phyloP scores from a whole-genome alignment of 1,139 yeast genomes.

The Scheffersomyces quercinus region DNA sequence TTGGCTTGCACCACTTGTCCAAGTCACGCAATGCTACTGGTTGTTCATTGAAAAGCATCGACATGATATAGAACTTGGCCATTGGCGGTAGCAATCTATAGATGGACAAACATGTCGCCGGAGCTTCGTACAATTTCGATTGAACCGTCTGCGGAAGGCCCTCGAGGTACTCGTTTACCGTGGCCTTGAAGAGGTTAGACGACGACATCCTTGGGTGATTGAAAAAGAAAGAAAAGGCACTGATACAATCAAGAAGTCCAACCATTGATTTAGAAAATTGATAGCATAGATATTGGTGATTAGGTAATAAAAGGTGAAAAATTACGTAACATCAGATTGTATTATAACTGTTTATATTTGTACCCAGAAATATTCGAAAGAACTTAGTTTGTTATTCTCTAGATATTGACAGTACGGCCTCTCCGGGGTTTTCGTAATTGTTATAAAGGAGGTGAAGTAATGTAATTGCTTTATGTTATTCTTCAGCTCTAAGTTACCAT shows the following conservation, averaged over 20 bases:
- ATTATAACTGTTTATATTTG: too few relatives aligned
- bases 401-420: too few relatives aligned
- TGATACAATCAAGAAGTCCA: too few relatives aligned
- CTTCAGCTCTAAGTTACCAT: too few relatives aligned
- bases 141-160: constrained; percentile 85
- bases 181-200: constrained; percentile 59
- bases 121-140: constrained; percentile 69
- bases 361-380: too few relatives aligned
- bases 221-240: too few relatives aligned
- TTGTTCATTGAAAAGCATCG: constrained; percentile 79
- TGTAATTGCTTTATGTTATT: too few relatives aligned
- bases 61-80: constrained; percentile 86
- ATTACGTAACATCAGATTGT: too few relatives aligned
- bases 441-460: too few relatives aligned
- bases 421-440: too few relatives aligned
- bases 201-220: constrained; percentile 27
- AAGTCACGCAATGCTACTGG: constrained; percentile 69
- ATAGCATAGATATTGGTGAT: not conserved
- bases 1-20: constrained; percentile 74
- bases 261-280: not conserved
- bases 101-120: constrained; percentile 93
- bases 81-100: constrained; percentile 84
- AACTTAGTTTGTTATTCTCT: too few relatives aligned
- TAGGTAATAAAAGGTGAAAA: not conserved
- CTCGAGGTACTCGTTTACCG: constrained; percentile 87